Percentiles rank a stretch among this genome's conserved stretches.
These are phyloP conservation scores for Cyberlindnera xylosilytica DNA, from an alignment of 805 yeast species.

Conservation along the genomic window DNA sequence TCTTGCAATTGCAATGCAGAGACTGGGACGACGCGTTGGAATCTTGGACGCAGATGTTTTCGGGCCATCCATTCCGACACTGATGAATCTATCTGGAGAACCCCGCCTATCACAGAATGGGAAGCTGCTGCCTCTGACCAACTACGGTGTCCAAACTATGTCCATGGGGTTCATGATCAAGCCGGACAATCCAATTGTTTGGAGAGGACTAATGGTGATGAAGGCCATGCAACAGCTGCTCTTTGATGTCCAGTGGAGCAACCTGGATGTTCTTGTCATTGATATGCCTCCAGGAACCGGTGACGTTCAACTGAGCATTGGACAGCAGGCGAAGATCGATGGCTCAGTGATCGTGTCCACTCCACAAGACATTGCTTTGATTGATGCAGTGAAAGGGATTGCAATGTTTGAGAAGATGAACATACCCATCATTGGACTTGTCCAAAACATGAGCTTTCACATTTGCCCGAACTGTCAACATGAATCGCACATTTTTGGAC, in stretches of 20 bases:
- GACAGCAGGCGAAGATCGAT: slow-evolving; percentile 70
- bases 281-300: slow-evolving; percentile 96
- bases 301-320: slow-evolving; percentile 78
- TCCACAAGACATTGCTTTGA: slow-evolving; percentile 80
- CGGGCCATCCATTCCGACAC: slow-evolving; percentile 79
- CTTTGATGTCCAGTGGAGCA: slow-evolving; percentile 76
- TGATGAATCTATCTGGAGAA: slow-evolving; percentile 67
- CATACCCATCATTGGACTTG: slow-evolving; percentile 72
- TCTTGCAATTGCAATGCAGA: slow-evolving; percentile 58
- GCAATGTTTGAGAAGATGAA: slow-evolving; percentile 71
- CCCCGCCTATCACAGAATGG: slow-evolving; percentile 55
- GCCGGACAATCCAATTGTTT: slow-evolving; percentile 68
- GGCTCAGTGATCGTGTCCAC: slow-evolving; percentile 85
- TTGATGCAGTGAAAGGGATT: slow-evolving; percentile 78
- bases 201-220: slow-evolving; percentile 88
- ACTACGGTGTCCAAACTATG: slow-evolving; percentile 80
- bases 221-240: slow-evolving; percentile 82
- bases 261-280: slow-evolving; percentile 63
- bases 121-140: slow-evolving; percentile 59
- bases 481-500: slow-evolving; percentile 72
- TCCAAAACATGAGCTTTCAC: slow-evolving; percentile 79
- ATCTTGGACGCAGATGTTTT: slow-evolving; percentile 77
- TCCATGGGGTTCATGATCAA: slow-evolving; percentile 81
- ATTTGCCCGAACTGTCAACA: slow-evolving; percentile 75
- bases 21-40: slow-evolving; percentile 57